Evolutionary conservation across 2,329 filamentous ascomycete genomes (phyloP).

Genomic region (Diaporthe citrichinensis): DNA sequence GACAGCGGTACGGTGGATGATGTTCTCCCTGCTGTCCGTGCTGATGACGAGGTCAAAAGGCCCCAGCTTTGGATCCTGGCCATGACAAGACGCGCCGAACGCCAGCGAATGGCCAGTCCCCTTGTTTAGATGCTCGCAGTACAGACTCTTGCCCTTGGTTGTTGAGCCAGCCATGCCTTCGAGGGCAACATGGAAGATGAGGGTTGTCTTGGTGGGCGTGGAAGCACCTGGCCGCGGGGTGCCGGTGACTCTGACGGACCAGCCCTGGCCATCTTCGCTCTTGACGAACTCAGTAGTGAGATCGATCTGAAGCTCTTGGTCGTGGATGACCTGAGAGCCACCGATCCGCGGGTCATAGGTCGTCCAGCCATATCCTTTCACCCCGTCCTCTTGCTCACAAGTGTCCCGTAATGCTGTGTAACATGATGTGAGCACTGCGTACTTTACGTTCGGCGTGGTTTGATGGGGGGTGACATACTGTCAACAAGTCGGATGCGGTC

Average conservation of each 20-base stretch:
- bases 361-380: constrained; percentile 80
- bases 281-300: constrained; percentile 80
- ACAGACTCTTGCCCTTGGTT: constrained; percentile 13
- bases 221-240: constrained; percentile 69
- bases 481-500: constrained; percentile 42
- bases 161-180: constrained; percentile 69
- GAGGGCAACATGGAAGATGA: constrained; percentile 74
- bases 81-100: constrained; percentile 69
- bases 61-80: constrained; percentile 70
- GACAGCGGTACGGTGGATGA: constrained; percentile 69
- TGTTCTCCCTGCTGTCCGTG: constrained; percentile 65
- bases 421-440: constrained; percentile 19
- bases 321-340: constrained; percentile 76
- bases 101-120: constrained; percentile 45
- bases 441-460: neutral
- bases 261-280: constrained; percentile 74
- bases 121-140: constrained; percentile 31
- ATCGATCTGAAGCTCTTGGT: constrained; percentile 75
- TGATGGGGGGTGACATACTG: constrained; percentile 32
- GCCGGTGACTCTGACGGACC: constrained; percentile 76
- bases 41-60: constrained; percentile 73
- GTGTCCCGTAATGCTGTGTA: constrained; percentile 73
- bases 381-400: constrained; percentile 77
- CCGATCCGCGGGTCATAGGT: constrained; percentile 77
- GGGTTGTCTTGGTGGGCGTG: constrained; percentile 63